Conservation (phyloP, 2,329 filamentous ascomycete species). For the Byssothecium circinans region DNA sequence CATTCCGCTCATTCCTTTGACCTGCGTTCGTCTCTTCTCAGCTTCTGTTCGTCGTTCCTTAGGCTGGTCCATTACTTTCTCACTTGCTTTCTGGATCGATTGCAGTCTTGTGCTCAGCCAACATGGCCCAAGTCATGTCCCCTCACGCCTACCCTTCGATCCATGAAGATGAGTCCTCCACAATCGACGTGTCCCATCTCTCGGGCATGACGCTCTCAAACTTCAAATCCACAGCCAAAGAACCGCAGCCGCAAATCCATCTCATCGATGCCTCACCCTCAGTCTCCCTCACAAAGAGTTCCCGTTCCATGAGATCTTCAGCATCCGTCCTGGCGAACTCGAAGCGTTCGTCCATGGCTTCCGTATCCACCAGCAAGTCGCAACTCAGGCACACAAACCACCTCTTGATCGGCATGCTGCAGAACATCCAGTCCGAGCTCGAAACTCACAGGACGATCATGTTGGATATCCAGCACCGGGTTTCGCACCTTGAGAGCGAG, state of each 20-base stretch:
- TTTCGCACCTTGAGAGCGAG: constrained; percentile 31
- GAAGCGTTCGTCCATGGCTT: constrained; percentile 22
- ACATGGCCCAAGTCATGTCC: constrained; percentile 15
- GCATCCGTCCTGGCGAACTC: constrained; percentile 9
- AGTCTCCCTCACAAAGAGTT: neutral
- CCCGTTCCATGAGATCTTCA: neutral
- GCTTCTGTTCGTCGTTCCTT: constrained; percentile 3
- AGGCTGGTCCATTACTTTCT: neutral
- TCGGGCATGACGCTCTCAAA: constrained; percentile 24
- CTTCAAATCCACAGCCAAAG: constrained; percentile 14
- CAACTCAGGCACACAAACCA: constrained; percentile 28
- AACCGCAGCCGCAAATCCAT: constrained; percentile 15
- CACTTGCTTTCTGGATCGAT: neutral
- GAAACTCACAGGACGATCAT: constrained; percentile 27
- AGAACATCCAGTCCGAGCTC: constrained; percentile 32
- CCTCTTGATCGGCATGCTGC: constrained; percentile 31
- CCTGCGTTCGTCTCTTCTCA: too few species aligned
- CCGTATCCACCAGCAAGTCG: constrained; percentile 28
- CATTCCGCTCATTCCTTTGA: neutral
- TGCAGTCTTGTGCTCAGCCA: constrained; percentile 1
- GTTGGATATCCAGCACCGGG: constrained; percentile 31
- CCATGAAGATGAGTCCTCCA: constrained; percentile 8
- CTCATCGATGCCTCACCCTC: constrained; percentile 15
- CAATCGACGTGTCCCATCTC: constrained; percentile 20
- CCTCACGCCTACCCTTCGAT: constrained; percentile 11